Base-by-base conservation (phyloP, 2,329 filamentous ascomycete species). In the Cladosporium phlei region DNA sequence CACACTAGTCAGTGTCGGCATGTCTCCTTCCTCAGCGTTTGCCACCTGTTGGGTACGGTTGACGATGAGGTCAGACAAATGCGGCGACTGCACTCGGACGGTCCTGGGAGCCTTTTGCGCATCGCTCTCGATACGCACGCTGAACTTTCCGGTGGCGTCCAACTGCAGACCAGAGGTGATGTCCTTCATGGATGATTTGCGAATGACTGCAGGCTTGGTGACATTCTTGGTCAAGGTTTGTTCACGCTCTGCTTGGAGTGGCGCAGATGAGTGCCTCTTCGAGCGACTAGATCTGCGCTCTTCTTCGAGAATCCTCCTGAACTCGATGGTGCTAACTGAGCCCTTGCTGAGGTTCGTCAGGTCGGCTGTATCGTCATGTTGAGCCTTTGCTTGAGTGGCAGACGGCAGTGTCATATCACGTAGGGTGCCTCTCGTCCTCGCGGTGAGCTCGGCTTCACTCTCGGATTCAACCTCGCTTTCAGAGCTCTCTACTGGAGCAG, bases 171-270 rank as follows among this genome's bases (percentile, higher is more conserved):
- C 52, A 28, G 66, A 60, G 8, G 70, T 75, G 4, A 68, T 54
- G 44, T 78, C 75, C 50, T 74, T 78, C 53, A 79, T 58, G 0
- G 76, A 79, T 1, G 77, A 78, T 55, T 78, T 79, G 42, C 75
- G 74, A n/a, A 21, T 66, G 60, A 52, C 63, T 69, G 19, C 64
- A 59, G 40, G 60, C 61, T 54, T 66, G 68, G 55, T 53, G 68
- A 57, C 39, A 62, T 34, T 56, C 64, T 54, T 65, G 67, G 16
- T 60, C 14, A 45, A 14, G 59, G 70, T 73, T 14, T 72, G 66
- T 35, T 71, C 69, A 2, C 63, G 62, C 22, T 50, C 48, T 6
- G 27, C 37, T 5, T 35, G 32, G 12, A 45, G 39, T 5, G 51
- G 49, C 8, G 53, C 49, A 38, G 57, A 57, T 19, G 55, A 55